Base-by-base conservation (phyloP, 78 protist species). In the Dictyostelium firmibasis region DNA sequence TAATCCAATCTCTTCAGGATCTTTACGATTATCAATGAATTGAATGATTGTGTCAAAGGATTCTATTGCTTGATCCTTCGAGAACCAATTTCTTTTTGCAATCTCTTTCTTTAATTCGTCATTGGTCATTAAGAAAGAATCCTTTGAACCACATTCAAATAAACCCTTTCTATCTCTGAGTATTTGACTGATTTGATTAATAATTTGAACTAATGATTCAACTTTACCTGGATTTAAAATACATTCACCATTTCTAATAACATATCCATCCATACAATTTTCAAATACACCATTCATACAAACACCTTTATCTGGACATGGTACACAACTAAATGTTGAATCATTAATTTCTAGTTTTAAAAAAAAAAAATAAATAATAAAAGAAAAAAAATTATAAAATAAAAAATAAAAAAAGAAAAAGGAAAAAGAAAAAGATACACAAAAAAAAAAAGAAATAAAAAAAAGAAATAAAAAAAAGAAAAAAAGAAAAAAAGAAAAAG, bases 291-390 rank as follows among this genome's bases (percentile, higher is more conserved):
- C 86, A 18, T 88, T 67, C 29, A 64, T 35, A 31, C 93, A 88
- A 27, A 88, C 33, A 9, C 93, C 93, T 64, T 43, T 76, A 43
- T 79, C 86, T 36, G 93, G 93, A 31, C 93, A 88, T 23, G 31
- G 47, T 14, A 29, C 27, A 79, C 93, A 88, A 64, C 25, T n/a
- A 25, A 29, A 79, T 43, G 57, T 50, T 43, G 53, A 50, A 88
- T 64, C 75, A 20, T n/a, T n/a, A 36, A 83, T 33, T 36, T 25
- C 44, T 36, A 83, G 23, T 27, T 31, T 13, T 27, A 20, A 62
- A 82, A 82, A 31, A 20, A 82, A 29, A 5, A 53, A 81, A 81
- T 4, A 31, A 31, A n/a, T n/a, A n/a, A n/a, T n/a, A n/a, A 81
- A 81, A 2, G 23, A 53, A 81, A 81, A 31, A 1, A 53, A 57